Conservation (phyloP, 108 stramenopile genomes). For the Skeletonema menzelii region DNA sequence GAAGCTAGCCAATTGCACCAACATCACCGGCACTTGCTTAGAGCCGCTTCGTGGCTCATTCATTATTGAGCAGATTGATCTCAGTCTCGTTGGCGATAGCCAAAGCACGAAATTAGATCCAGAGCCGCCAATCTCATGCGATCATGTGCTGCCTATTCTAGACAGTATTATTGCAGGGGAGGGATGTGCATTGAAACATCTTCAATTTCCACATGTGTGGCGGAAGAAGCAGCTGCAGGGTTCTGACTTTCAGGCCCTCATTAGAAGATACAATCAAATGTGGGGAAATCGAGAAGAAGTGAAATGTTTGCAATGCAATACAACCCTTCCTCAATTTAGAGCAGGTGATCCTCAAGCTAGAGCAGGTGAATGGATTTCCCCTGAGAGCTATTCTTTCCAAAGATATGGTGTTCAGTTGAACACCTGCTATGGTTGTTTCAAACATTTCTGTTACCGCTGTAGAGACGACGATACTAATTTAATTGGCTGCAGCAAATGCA, state of each 20-base stretch:
- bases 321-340: no score
- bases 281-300: background rate
- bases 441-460: no score
- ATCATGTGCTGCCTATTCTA: slow-evolving; percentile 1
- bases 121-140: background rate
- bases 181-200: slow-evolving; percentile 1
- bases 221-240: no score
- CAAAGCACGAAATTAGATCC: background rate
- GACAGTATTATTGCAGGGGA: background rate
- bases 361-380: background rate
- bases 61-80: slow-evolving; percentile 9
- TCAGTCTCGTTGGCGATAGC: background rate
- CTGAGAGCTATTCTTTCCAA: no score
- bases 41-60: slow-evolving; percentile 2
- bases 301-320: no score
- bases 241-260: background rate
- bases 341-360: background rate
- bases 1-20: slow-evolving; percentile 5
- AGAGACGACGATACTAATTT: no score
- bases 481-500: no score
- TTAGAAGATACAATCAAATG: background rate
- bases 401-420: no score
- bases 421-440: no score
- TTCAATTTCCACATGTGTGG: background rate
- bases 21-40: slow-evolving; percentile 10